These are phyloP conservation scores for Epicoccum sorghinum DNA, from an alignment of 2,329 filamentous ascomycete genomes.

Conservation along the genomic window DNA sequence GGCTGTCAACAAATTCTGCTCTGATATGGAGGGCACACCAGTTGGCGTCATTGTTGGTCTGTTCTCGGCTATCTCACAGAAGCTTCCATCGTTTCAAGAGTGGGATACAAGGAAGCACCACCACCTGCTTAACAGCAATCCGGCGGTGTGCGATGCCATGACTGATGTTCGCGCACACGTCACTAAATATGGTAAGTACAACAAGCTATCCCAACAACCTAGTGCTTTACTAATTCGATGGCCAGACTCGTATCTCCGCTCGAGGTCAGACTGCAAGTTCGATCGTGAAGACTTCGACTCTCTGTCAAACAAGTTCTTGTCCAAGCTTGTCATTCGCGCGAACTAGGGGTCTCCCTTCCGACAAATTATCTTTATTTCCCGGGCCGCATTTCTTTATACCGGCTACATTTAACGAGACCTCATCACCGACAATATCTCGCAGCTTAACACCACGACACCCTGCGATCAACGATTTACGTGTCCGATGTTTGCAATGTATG, in stretches of 20 bases:
- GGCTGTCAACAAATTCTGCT: conserved; percentile 92
- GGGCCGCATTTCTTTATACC: conserved; percentile 27
- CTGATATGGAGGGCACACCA: conserved; percentile 93
- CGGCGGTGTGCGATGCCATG: conserved; percentile 92
- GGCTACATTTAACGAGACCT: conserved; percentile 26
- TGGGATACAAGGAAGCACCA: conserved; percentile 95
- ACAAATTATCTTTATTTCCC: conserved; percentile 21
- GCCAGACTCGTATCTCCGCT: conserved; percentile 83
- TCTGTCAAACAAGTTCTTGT: conserved; percentile 95
- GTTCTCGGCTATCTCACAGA: conserved; percentile 97
- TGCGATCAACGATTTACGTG: conserved; percentile 41
- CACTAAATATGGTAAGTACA: conserved; percentile 82
- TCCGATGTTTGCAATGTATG: conserved; percentile 41
- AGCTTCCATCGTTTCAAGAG: conserved; percentile 88
- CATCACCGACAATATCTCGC: conserved; percentile 36
- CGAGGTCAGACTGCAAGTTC: conserved; percentile 80
- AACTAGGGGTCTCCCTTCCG: conserved; percentile 61
- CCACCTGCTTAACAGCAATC: conserved; percentile 87
- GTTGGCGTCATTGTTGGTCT: conserved; percentile 96
- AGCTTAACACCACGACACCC: conserved; percentile 36
- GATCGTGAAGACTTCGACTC: conserved; percentile 93
- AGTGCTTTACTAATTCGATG: conserved; percentile 49
- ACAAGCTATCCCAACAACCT: conserved; percentile 14
- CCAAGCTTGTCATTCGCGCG: conserved; percentile 92
- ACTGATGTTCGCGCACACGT: conserved; percentile 94